A percentile compares a stretch with the other conserved stretches of the same genome.
These are phyloP conservation scores for Evernia prunastri DNA, from an alignment of 495 filamentous ascomycete genomes.

Conservation along the genomic window DNA sequence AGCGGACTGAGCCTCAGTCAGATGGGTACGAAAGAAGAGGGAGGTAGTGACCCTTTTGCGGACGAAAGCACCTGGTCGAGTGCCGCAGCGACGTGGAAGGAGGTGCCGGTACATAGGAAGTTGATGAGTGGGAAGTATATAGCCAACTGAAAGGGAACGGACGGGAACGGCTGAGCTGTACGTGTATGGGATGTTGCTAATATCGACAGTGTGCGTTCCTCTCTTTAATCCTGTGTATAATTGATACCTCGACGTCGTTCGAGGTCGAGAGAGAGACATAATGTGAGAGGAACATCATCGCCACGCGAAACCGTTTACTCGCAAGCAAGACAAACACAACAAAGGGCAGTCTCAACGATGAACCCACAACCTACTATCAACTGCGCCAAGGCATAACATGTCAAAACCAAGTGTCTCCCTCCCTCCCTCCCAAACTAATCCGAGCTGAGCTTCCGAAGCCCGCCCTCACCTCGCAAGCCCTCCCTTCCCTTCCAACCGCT, in stretches of 20 bases:
- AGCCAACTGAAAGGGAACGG: constrained; percentile 28
- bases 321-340: too few species aligned
- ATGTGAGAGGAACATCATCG: background rate
- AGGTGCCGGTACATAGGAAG: constrained; percentile 64
- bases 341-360: too few species aligned
- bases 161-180: background rate
- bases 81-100: constrained; percentile 57
- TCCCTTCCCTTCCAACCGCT: too few species aligned
- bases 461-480: too few species aligned
- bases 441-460: too few species aligned
- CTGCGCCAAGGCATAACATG: too few species aligned
- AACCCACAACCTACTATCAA: too few species aligned
- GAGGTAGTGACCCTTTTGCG: constrained; percentile 59
- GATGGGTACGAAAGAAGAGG: constrained; percentile 31
- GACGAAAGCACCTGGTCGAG: constrained; percentile 46
- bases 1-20: constrained; percentile 59
- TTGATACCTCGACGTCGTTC: too few species aligned
- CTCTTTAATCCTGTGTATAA: background rate
- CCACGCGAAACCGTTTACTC: too few species aligned
- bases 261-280: background rate
- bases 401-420: too few species aligned
- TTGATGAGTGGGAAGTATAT: constrained; percentile 75
- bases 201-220: background rate
- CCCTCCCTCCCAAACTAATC: too few species aligned
- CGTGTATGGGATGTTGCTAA: background rate